phyloP scores from a whole-genome alignment of 1,284 basidiomycete species.

The Malassezia sympodialis region DNA sequence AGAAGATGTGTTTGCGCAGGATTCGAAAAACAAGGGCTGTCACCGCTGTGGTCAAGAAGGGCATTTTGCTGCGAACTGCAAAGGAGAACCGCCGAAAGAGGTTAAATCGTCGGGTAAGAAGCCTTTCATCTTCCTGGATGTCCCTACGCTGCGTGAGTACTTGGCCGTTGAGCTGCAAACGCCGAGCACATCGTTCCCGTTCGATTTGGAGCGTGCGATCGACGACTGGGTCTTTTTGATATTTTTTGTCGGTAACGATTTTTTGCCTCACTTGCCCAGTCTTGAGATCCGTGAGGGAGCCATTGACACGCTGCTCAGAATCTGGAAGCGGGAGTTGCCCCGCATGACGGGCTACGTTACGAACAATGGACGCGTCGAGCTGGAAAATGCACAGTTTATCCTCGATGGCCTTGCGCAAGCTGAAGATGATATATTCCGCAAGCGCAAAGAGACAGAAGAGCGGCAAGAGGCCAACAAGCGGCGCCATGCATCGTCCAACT shows the following conservation, averaged over 20 bases:
- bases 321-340: conserved; percentile 86
- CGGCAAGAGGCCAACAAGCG: conserved; percentile 71
- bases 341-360: conserved; percentile 95
- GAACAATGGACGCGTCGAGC: conserved; percentile 79
- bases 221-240: conserved; percentile 99
- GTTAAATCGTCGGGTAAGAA: conserved; percentile 56
- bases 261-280: conserved; percentile 91
- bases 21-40: conserved; percentile 56
- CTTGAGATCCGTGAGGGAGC: conserved; percentile 98
- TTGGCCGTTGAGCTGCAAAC: conserved; percentile 88
- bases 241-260: conserved; percentile 99
- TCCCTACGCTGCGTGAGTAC: conserved; percentile 88
- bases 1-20: conserved; percentile 89
- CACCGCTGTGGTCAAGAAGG: conserved; percentile 86
- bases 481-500: conserved; percentile 5
- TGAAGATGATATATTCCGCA: conserved; percentile 92
- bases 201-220: conserved; percentile 88
- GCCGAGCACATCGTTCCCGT: conserved; percentile 67
- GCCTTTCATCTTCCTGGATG: conserved; percentile 98
- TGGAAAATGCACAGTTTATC: conserved; percentile 79
- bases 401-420: conserved; percentile 80
- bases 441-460: conserved; percentile 80
- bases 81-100: conserved; percentile 22
- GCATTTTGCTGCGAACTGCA: conserved; percentile 88
- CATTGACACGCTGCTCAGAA: conserved; percentile 86